Percentiles rank a stretch among this genome's conserved stretches.
These are phyloP conservation scores for Aspergillus bombycis DNA, from an alignment of 2,329 filamentous ascomycete species.

Conservation along the genomic window DNA sequence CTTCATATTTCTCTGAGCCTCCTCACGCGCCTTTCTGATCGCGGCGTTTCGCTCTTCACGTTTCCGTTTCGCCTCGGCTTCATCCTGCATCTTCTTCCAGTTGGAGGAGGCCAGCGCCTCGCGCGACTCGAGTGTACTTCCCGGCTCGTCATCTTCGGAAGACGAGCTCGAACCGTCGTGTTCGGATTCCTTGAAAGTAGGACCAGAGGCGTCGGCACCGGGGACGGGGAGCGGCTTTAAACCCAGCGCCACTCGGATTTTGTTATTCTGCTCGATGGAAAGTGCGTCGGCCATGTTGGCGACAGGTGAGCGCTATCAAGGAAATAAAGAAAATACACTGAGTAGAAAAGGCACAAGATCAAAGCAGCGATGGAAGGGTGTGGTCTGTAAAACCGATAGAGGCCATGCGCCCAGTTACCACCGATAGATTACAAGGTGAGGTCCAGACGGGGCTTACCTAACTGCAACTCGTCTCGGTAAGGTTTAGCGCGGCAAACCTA, in stretches of 20 bases:
- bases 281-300: conserved; percentile 58
- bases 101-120: conserved; percentile 48
- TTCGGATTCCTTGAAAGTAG: conserved; percentile 58
- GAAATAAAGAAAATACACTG: not conserved
- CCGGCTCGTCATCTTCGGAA: conserved; percentile 66
- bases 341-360: not conserved
- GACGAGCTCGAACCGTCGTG: conserved; percentile 48
- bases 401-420: not conserved
- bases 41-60: conserved; percentile 80
- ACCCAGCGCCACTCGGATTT: conserved; percentile 84
- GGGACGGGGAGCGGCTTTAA: conserved; percentile 88
- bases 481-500: conserved; percentile 23
- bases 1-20: conserved; percentile 72
- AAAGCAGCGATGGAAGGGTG: not conserved
- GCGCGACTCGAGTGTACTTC: conserved; percentile 78
- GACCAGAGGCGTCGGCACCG: conserved; percentile 58
- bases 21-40: conserved; percentile 84
- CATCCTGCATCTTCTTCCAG: conserved; percentile 66
- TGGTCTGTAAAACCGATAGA: not conserved
- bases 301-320: conserved; percentile 1
- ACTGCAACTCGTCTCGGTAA: conserved; percentile 19
- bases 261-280: conserved; percentile 91
- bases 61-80: conserved; percentile 71
- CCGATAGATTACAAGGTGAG: not conserved
- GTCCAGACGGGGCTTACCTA: conserved; percentile 21